Conservation (phyloP, 306 rosid species). For the Pterocarpus santalinus region DNA sequence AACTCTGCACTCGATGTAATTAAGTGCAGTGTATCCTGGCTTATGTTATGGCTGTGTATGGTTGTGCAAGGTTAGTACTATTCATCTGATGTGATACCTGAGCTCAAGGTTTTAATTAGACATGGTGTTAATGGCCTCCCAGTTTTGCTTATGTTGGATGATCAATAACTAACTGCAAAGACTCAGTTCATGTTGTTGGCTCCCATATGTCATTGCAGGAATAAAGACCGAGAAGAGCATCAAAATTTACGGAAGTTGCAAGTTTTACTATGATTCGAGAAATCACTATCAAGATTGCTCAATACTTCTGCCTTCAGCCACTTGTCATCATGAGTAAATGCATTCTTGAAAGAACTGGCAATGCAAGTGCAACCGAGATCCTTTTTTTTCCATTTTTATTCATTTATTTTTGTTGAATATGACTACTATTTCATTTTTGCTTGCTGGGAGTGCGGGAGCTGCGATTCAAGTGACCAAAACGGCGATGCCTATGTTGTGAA, state of each 20-base stretch:
- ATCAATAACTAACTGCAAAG: neutral
- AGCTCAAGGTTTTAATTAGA: conserved; percentile 21
- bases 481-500: neutral
- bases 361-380: neutral
- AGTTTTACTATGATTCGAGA: conserved; percentile 26
- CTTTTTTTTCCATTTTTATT: neutral
- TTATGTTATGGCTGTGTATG: no score
- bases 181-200: conserved; percentile 19
- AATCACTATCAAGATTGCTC: conserved; percentile 18
- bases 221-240: neutral
- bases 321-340: neutral
- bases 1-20: neutral
- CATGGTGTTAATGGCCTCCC: conserved; percentile 2
- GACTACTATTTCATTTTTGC: neutral
- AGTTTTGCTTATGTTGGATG: neutral
- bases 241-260: neutral
- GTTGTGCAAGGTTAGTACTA: neutral
- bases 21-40: neutral
- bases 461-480: conserved; percentile 16
- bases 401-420: neutral
- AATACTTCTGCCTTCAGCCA: neutral
- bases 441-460: conserved; percentile 6
- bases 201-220: conserved; percentile 20
- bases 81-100: neutral
- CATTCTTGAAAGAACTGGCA: conserved; percentile 1